These are phyloP conservation scores for Metschnikowia noctiluminum DNA, from an alignment of 805 yeast genomes.

Conservation along the genomic window DNA sequence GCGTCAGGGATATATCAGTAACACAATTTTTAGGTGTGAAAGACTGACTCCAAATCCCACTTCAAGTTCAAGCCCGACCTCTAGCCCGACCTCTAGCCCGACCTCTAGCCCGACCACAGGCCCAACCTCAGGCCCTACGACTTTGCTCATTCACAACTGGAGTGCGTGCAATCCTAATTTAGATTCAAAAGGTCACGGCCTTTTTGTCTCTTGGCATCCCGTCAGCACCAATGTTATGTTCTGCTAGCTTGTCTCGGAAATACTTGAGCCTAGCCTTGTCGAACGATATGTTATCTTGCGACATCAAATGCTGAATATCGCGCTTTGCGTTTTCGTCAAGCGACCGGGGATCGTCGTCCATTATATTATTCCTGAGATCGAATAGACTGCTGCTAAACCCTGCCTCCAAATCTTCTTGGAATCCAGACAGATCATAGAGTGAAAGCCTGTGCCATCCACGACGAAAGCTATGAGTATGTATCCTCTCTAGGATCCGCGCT, in stretches of 20 bases:
- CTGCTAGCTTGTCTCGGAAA: constrained; percentile 40
- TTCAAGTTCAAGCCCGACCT: too few species aligned
- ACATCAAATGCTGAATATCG: constrained; percentile 55
- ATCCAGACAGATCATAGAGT: constrained; percentile 9
- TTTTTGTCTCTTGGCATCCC: constrained; percentile 70
- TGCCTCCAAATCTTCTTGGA: constrained; percentile 43
- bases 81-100: too few species aligned
- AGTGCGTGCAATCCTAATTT: too few species aligned
- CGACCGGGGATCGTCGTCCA: constrained; percentile 50
- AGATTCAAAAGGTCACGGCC: constrained; percentile 44
- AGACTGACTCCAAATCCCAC: too few species aligned
- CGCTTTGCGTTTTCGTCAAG: constrained; percentile 52
- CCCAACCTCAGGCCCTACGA: too few species aligned
- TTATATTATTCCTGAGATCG: constrained; percentile 43
- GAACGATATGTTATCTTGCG: constrained; percentile 46
- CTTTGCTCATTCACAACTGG: too few species aligned
- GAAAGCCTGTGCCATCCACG: constrained; percentile 16
- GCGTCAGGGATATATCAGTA: too few species aligned
- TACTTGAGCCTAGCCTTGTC: constrained; percentile 67
- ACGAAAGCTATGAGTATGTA: constrained; percentile 5
- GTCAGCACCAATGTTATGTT: constrained; percentile 50
- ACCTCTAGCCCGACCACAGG: too few species aligned
- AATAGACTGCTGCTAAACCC: constrained; percentile 62
- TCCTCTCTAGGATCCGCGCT: constrained; percentile 18
- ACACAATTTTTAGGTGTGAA: too few species aligned